A percentile compares a stretch with the other conserved stretches of the same genome.
These are phyloP conservation scores for Pseudogymnoascus sp. DNA, from an alignment of 2,329 filamentous ascomycete genomes.

Conservation along the genomic window DNA sequence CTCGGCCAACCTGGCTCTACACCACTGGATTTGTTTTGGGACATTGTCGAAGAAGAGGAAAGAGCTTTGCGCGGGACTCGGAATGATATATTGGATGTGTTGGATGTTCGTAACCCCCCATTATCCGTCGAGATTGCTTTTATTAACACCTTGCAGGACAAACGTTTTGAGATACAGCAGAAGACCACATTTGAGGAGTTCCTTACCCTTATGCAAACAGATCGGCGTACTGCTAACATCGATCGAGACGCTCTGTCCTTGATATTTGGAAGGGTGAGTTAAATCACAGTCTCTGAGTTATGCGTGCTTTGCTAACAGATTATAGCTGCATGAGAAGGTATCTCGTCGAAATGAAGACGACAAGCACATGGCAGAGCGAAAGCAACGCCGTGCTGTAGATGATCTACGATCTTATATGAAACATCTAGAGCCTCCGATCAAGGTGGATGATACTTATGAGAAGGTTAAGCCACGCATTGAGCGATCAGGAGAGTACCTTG, in stretches of 20 bases:
- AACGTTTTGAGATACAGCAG: constrained; percentile 80
- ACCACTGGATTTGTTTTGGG: constrained; percentile 91
- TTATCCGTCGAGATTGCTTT: background rate
- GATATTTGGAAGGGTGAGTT: constrained; percentile 71
- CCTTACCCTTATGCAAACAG: constrained; percentile 68
- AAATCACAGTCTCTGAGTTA: background rate
- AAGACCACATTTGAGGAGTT: constrained; percentile 89
- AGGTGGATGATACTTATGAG: constrained; percentile 75
- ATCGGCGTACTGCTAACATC: constrained; percentile 82
- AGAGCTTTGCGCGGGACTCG: constrained; percentile 70
- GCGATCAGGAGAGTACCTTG: constrained; percentile 75
- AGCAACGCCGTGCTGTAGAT: constrained; percentile 78
- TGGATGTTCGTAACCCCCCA: constrained; percentile 57
- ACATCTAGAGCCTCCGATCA: constrained; percentile 77
- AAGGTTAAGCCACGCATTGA: constrained; percentile 73
- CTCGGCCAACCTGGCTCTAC: constrained; percentile 77
- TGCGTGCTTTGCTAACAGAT: constrained; percentile 19
- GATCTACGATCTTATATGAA: constrained; percentile 80
- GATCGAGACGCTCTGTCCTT: constrained; percentile 68
- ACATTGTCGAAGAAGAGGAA: constrained; percentile 89
- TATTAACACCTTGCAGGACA: constrained; percentile 55
- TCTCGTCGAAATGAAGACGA: constrained; percentile 77
- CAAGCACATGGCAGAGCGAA: constrained; percentile 70
- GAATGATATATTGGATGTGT: constrained; percentile 78
- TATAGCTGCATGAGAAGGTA: constrained; percentile 74